Conservation (phyloP, 352 stramenopile genomes). For the Hyaloperonospora brassicae region DNA sequence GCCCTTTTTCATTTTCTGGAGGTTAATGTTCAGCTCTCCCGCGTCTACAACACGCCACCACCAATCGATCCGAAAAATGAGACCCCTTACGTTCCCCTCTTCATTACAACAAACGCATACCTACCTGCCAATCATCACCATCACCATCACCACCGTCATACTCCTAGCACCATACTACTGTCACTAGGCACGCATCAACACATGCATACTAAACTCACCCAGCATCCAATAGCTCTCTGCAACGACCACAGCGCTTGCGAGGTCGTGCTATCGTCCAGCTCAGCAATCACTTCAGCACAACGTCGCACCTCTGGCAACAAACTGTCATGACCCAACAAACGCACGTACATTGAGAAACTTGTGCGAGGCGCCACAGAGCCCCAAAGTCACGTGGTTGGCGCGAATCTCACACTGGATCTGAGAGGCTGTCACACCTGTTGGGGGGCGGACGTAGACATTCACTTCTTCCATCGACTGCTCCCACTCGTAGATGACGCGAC, state of each 20-base stretch:
- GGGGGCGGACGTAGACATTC: slow-evolving; percentile 92
- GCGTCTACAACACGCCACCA: slow-evolving; percentile 36
- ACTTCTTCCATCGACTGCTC: slow-evolving; percentile 93
- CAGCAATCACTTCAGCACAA: neutral
- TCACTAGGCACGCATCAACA: too few relatives aligned
- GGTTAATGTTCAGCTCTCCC: slow-evolving; percentile 86
- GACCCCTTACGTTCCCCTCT: neutral
- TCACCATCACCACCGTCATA: too few relatives aligned
- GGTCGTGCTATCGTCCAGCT: slow-evolving; percentile 65
- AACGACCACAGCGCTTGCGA: slow-evolving; percentile 88
- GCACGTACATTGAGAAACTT: slow-evolving; percentile 88
- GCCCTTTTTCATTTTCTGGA: slow-evolving; percentile 95
- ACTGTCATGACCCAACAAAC: neutral
- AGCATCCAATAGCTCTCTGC: slow-evolving; percentile 95
- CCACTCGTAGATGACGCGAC: slow-evolving; percentile 93
- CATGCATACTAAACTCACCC: slow-evolving; percentile 28
- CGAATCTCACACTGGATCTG: slow-evolving; percentile 87
- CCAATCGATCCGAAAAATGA: neutral
- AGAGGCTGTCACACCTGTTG: slow-evolving; percentile 69
- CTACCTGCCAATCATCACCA: neutral
- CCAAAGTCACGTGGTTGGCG: slow-evolving; percentile 83
- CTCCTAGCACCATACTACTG: too few relatives aligned
- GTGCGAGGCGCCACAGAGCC: slow-evolving; percentile 78
- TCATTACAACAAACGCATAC: neutral
- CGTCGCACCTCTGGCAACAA: too few relatives aligned